phyloP scores from a whole-genome alignment of 2,329 filamentous ascomycete genomes.

The Chaetomiaceae sp. region DNA sequence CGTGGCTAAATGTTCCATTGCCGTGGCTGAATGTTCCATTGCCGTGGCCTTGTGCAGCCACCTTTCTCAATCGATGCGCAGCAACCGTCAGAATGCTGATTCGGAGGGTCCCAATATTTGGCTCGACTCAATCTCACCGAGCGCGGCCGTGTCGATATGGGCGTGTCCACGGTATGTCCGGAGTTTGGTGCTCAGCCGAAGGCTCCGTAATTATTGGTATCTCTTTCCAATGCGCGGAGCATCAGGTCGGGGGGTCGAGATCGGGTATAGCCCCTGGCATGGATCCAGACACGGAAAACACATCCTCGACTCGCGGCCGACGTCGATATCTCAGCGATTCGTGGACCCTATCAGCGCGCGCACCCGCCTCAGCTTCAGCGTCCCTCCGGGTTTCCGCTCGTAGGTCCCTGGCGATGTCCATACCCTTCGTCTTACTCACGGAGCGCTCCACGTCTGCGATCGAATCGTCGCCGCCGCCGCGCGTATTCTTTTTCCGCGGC shows the following conservation, averaged over 20 bases:
- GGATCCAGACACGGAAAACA: conserved; percentile 24
- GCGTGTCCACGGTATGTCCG: too few relatives aligned
- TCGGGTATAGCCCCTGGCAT: conserved; percentile 29
- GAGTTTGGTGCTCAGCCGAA: too few relatives aligned
- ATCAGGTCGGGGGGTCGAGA: conserved; percentile 22
- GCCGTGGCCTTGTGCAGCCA: too few relatives aligned
- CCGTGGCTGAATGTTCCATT: too few relatives aligned
- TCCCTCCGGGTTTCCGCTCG: conserved; percentile 49
- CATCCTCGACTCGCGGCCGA: conserved; percentile 29
- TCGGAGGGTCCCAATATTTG: neutral
- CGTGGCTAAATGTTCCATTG: too few relatives aligned
- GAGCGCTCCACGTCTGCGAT: conserved; percentile 45
- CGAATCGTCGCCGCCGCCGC: conserved; percentile 64
- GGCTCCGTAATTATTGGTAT: too few relatives aligned
- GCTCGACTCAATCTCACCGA: neutral
- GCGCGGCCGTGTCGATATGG: too few relatives aligned
- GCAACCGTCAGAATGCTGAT: neutral
- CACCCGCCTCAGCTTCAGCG: conserved; percentile 41
- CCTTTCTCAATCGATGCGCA: too few relatives aligned
- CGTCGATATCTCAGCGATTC: conserved; percentile 32
- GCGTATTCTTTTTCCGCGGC: conserved; percentile 79
- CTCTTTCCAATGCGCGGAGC: neutral
- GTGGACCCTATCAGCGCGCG: conserved; percentile 34
- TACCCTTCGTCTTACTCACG: conserved; percentile 51
- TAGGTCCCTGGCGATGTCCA: conserved; percentile 48